A percentile compares a stretch with the other conserved stretches of the same genome.
Conservation (phyloP, 2,329 filamentous ascomycete species). For the Aspergillus neoniger region DNA sequence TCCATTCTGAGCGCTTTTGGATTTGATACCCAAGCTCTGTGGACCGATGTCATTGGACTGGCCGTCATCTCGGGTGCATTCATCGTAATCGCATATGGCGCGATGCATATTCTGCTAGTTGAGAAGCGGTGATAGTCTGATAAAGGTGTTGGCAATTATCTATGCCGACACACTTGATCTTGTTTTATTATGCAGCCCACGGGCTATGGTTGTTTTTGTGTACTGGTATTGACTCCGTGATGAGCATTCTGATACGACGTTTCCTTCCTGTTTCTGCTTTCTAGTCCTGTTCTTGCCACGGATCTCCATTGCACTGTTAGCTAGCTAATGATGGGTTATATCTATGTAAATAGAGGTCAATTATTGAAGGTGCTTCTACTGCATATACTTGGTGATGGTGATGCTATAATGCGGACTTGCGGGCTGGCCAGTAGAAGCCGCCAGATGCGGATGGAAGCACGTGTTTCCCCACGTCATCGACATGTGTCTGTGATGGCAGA, state of each 20-base stretch:
- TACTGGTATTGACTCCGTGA: not conserved
- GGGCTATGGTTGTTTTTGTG: not conserved
- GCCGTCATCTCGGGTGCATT: conserved; percentile 81
- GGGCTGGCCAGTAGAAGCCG: conserved; percentile 11
- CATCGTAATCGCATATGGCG: conserved; percentile 81
- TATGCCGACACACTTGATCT: conserved; percentile 5
- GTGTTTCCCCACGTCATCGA: conserved; percentile 23
- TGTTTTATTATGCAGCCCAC: not conserved
- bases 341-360: conserved; percentile 13
- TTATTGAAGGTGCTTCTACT: not conserved
- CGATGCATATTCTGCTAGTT: conserved; percentile 91
- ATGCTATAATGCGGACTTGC: not conserved
- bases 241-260: conserved; percentile 2
- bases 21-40: conserved; percentile 83
- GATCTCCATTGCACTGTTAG: not conserved
- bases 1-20: conserved; percentile 94
- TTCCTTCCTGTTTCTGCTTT: not conserved
- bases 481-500: not conserved
- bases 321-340: not conserved
- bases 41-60: conserved; percentile 79
- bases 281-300: not conserved
- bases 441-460: conserved; percentile 23
- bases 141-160: conserved; percentile 1
- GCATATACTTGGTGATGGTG: not conserved
- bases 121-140: conserved; percentile 68